These are phyloP conservation scores for Pseudozyma hubeiensis DNA, from an alignment of 1,284 basidiomycete species.

Conservation along the genomic window DNA sequence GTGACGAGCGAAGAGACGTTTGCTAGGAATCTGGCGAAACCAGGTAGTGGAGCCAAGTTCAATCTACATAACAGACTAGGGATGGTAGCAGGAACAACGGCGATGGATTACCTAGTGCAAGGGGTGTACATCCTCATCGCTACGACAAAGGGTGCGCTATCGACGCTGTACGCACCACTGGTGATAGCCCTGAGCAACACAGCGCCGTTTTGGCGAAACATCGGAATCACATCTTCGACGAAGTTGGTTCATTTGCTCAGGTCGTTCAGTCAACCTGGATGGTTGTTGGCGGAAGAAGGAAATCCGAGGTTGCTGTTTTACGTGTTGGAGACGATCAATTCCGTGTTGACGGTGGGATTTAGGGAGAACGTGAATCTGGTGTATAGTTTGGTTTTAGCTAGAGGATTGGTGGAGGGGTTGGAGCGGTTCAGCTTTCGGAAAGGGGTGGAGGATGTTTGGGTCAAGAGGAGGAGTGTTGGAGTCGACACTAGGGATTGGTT, in stretches of 20 bases:
- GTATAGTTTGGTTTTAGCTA: slow-evolving; percentile 84
- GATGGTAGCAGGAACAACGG: slow-evolving; percentile 32
- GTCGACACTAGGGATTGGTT: slow-evolving; percentile 35
- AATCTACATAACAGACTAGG: slow-evolving; percentile 37
- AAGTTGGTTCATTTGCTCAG: slow-evolving; percentile 86
- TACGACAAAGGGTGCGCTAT: slow-evolving; percentile 74
- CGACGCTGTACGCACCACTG: slow-evolving; percentile 78
- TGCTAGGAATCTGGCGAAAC: slow-evolving; percentile 70
- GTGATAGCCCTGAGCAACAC: slow-evolving; percentile 89
- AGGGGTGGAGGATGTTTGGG: slow-evolving; percentile 82
- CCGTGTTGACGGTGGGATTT: slow-evolving; percentile 74
- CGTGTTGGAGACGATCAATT: slow-evolving; percentile 91
- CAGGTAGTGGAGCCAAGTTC: slow-evolving; percentile 46
- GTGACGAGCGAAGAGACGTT: slow-evolving; percentile 85
- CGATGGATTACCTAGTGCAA: slow-evolving; percentile 70
- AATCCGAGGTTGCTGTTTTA: slow-evolving; percentile 92
- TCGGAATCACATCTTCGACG: slow-evolving; percentile 81
- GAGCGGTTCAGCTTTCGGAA: slow-evolving; percentile 86
- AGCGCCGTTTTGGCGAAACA: slow-evolving; percentile 83
- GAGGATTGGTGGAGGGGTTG: slow-evolving; percentile 85
- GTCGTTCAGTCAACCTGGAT: slow-evolving; percentile 87
- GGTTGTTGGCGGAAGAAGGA: slow-evolving; percentile 90
- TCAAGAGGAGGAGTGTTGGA: slow-evolving; percentile 23
- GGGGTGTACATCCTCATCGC: slow-evolving; percentile 85
- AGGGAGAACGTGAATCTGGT: slow-evolving; percentile 85